A percentile compares a stretch with the other conserved stretches of the same genome.
phyloP scores from a whole-genome alignment of 2,329 filamentous ascomycete species.

The Epichloe elymi region DNA sequence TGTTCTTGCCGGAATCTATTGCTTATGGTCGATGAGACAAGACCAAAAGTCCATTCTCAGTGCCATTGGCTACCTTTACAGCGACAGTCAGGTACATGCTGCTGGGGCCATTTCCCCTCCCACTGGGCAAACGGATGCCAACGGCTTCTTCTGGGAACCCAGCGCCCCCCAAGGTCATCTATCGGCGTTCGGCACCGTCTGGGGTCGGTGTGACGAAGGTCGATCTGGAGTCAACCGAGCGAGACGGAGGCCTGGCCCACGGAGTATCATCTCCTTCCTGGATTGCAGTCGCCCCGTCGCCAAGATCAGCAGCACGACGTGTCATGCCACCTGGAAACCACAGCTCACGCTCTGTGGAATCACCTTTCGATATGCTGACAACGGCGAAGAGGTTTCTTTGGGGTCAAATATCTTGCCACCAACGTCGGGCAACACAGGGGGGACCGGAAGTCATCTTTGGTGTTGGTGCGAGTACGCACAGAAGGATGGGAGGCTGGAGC shows the following conservation, averaged over 20 bases:
- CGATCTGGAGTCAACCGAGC: neutral
- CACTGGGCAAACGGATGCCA: neutral
- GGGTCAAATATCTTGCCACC: neutral
- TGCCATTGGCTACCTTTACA: neutral
- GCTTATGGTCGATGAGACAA: neutral
- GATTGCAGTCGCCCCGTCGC: neutral
- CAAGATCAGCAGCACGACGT: neutral
- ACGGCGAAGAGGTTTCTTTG: neutral
- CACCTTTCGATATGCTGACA: neutral
- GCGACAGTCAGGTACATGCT: neutral
- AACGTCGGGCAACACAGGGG: neutral
- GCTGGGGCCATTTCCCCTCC: neutral
- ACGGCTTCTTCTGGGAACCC: neutral
- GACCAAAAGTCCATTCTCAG: neutral
- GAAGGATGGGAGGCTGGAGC: neutral
- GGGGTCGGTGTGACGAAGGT: neutral
- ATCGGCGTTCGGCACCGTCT: neutral
- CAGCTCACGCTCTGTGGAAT: neutral
- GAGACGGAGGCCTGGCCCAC: neutral
- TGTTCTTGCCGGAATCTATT: neutral
- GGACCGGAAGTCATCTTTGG: neutral
- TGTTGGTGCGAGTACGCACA: neutral
- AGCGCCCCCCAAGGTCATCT: neutral
- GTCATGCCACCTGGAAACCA: neutral
- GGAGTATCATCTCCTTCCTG: neutral